phyloP scores from a whole-genome alignment of 495 filamentous ascomycete genomes.

The Trichoderma orchidacearum region DNA sequence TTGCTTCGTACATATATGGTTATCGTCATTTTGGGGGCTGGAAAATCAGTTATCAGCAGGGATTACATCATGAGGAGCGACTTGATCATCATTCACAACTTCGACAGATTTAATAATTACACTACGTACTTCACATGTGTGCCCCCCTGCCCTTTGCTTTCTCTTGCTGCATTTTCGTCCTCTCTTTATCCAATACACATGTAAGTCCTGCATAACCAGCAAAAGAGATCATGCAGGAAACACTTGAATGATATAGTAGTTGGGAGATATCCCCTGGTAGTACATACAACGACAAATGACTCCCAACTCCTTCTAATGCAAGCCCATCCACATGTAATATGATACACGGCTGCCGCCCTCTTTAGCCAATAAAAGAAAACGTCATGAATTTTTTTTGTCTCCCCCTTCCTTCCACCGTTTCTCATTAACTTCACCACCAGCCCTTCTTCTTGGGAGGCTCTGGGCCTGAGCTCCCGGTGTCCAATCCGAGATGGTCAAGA shows the following conservation, averaged over 20 bases:
- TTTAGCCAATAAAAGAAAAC: background rate
- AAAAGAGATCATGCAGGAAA: too few relatives aligned
- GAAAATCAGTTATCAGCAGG: background rate
- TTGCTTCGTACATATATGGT: background rate
- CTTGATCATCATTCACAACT: background rate
- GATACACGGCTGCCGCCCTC: background rate
- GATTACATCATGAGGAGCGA: background rate
- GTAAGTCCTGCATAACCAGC: background rate
- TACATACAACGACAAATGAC: background rate
- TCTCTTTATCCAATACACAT: background rate
- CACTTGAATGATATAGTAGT: background rate
- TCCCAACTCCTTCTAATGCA: background rate
- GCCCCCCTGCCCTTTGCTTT: background rate
- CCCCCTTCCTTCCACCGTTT: background rate
- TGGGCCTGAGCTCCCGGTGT: slow-evolving; percentile 4
- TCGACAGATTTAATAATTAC: background rate
- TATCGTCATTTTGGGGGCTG: background rate
- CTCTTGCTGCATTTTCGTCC: background rate
- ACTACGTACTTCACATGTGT: too few relatives aligned
- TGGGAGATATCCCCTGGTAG: background rate
- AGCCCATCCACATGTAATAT: background rate
- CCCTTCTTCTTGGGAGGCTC: slow-evolving; percentile 19
- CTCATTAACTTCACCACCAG: slow-evolving; percentile 7
- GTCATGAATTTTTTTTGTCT: background rate
- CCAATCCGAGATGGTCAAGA: slow-evolving; percentile 28